Evolutionary conservation across 306 rosid genomes (phyloP).

Genomic region (Carpinus viminea): DNA sequence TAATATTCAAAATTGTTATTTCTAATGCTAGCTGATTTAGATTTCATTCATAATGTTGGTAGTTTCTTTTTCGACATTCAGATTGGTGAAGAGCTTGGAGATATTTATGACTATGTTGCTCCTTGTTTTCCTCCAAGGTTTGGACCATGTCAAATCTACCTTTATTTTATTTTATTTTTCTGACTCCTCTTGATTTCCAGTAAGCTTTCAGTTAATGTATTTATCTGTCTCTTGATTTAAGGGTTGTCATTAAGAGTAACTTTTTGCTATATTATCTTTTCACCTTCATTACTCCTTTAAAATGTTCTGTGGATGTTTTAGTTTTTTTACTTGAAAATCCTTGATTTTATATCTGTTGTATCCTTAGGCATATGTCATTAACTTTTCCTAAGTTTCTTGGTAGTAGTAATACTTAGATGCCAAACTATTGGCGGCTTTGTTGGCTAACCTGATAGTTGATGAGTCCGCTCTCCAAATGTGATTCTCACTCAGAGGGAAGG

Average conservation of each 20-base stretch:
- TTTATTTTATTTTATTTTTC: not conserved
- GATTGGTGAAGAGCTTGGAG: slow-evolving; percentile 98
- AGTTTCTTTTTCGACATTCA: slow-evolving; percentile 39
- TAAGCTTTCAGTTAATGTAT: slow-evolving; percentile 26
- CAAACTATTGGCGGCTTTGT: not conserved
- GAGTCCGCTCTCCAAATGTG: not conserved
- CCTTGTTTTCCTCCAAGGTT: slow-evolving; percentile 99
- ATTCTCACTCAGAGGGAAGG: not conserved
- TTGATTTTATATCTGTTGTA: not conserved
- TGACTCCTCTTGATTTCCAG: slow-evolving; percentile 16
- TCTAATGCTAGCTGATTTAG: not conserved
- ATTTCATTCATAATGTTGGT: slow-evolving; percentile 23
- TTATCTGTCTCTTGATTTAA: slow-evolving; percentile 18
- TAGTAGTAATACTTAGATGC: not conserved
- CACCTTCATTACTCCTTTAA: slow-evolving; percentile 4
- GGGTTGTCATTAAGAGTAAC: slow-evolving; percentile 20
- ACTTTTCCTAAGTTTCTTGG: not conserved
- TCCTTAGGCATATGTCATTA: not conserved
- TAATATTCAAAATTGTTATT: not conserved
- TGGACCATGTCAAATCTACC: slow-evolving; percentile 25
- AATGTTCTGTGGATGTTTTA: slow-evolving; percentile 7
- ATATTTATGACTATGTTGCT: slow-evolving; percentile 84
- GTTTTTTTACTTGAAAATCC: slow-evolving; percentile 9
- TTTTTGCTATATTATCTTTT: slow-evolving; percentile 20
- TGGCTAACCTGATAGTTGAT: not conserved